Percentiles rank a stretch among this genome's conserved stretches.
These are phyloP conservation scores for Sarcocystis neurona DNA, from an alignment of 169 alveolate genomes.

Conservation along the genomic window DNA sequence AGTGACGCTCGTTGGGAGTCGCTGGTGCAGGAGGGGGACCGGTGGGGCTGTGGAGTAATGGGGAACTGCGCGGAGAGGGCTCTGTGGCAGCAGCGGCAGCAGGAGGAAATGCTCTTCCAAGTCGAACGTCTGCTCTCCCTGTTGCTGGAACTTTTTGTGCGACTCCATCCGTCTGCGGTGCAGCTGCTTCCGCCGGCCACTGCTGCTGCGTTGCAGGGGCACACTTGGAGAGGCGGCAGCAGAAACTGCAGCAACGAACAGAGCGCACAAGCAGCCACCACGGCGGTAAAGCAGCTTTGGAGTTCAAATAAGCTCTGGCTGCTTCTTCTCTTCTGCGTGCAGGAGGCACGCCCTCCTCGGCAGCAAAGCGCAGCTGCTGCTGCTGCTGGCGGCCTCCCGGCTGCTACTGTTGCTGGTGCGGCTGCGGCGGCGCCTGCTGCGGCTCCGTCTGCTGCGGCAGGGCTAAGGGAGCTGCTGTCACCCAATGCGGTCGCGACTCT, in stretches of 20 bases:
- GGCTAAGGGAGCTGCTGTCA: no score
- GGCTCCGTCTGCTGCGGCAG: no score
- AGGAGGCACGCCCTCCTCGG: neutral
- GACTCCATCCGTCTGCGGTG: neutral
- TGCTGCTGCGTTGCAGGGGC: neutral
- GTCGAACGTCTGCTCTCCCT: neutral
- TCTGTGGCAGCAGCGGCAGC: no score
- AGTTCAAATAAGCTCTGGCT: neutral
- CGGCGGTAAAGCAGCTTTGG: neutral
- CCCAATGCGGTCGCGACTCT: no score
- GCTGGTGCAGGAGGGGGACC: neutral
- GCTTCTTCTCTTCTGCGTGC: slow-evolving; percentile 19
- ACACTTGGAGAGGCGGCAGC: no score
- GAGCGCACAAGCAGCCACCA: neutral
- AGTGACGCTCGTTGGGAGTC: no score
- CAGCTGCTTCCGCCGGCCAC: neutral
- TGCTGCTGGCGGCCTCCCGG: no score
- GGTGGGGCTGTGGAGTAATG: neutral
- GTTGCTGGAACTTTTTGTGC: neutral
- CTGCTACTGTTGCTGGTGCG: no score
- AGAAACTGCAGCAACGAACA: neutral
- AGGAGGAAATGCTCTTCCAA: neutral
- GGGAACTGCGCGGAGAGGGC: no score
- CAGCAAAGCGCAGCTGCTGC: neutral
- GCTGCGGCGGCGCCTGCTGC: no score